phyloP scores from a whole-genome alignment of 1,284 basidiomycete species.

The Mycosarcoma mackinlayi region DNA sequence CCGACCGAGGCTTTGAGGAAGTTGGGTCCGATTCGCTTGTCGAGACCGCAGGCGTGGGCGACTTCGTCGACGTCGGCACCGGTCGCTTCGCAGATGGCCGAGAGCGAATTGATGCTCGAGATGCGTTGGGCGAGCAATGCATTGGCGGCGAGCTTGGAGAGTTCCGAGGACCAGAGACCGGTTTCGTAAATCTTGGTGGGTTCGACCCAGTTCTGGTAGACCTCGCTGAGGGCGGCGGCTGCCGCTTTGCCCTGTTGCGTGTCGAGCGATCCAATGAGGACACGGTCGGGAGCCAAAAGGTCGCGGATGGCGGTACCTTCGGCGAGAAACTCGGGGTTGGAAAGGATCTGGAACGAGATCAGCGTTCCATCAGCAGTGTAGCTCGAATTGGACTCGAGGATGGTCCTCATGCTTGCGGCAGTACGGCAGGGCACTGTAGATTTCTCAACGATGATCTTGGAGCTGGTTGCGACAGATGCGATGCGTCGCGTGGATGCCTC shows the following conservation, averaged over 20 bases:
- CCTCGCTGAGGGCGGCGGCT: constrained; percentile 78
- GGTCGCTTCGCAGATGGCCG: constrained; percentile 99
- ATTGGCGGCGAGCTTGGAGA: constrained; percentile 98
- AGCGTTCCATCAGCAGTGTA: constrained; percentile 74
- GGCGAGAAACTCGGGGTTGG: constrained; percentile 98
- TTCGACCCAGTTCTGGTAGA: constrained; percentile 98
- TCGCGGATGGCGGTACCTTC: constrained; percentile 96
- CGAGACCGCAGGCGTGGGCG: constrained; percentile 90
- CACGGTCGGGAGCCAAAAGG: constrained; percentile 88
- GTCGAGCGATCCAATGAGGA: constrained; percentile 94
- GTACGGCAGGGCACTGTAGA: constrained; percentile 98
- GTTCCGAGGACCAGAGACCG: constrained; percentile 97
- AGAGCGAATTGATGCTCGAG: constrained; percentile 96
- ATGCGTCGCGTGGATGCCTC: constrained; percentile 96
- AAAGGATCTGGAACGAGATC: constrained; percentile 95
- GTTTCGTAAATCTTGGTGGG: constrained; percentile 87
- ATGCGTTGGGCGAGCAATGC: constrained; percentile 96
- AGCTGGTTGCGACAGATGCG: constrained; percentile 85
- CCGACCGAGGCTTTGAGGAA: constrained; percentile 95
- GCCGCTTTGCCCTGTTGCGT: constrained; percentile 85
- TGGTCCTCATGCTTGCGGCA: constrained; percentile 97
- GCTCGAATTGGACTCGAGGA: constrained; percentile 92
- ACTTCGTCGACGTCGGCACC: constrained; percentile 99
- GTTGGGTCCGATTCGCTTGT: constrained; percentile 90
- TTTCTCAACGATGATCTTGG: constrained; percentile 99